These are phyloP conservation scores for Coniochaeta pulveracea DNA, from an alignment of 2,329 filamentous ascomycete genomes.

Conservation along the genomic window DNA sequence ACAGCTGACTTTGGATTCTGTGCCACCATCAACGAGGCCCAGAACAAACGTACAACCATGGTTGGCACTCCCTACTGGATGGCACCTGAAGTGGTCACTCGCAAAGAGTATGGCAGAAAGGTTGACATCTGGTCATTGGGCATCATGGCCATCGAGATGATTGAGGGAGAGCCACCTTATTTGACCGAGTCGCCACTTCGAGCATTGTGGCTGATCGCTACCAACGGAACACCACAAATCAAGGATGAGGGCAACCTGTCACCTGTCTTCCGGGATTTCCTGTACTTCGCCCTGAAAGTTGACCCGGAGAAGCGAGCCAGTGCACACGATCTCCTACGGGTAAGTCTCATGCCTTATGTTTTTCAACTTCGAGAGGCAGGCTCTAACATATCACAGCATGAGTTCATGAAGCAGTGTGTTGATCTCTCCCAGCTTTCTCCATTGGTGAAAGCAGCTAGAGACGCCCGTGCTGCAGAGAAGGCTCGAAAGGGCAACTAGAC, in stretches of 20 bases:
- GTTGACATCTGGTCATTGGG: slow-evolving; percentile 98
- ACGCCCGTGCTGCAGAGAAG: slow-evolving; percentile 78
- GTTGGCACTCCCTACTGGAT: slow-evolving; percentile 99
- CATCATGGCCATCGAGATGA: slow-evolving; percentile 99
- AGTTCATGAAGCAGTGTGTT: slow-evolving; percentile 69
- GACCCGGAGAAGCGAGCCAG: slow-evolving; percentile 95
- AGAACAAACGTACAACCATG: slow-evolving; percentile 98
- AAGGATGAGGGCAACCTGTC: slow-evolving; percentile 84
- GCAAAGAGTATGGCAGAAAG: slow-evolving; percentile 96
- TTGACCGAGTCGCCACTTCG: slow-evolving; percentile 88
- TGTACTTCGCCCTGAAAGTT: slow-evolving; percentile 88
- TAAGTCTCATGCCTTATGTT: slow-evolving; percentile 32
- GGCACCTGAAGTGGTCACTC: slow-evolving; percentile 94
- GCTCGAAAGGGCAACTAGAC: slow-evolving; percentile 47
- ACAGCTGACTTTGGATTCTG: slow-evolving; percentile 96
- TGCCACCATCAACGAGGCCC: slow-evolving; percentile 92
- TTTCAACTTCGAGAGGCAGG: slow-evolving; percentile 18
- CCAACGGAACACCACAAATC: slow-evolving; percentile 88
- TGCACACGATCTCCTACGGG: slow-evolving; percentile 84
- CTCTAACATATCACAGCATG: slow-evolving; percentile 43
- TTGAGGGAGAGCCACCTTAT: slow-evolving; percentile 95
- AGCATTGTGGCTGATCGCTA: slow-evolving; percentile 91
- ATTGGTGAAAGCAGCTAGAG: slow-evolving; percentile 73
- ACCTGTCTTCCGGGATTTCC: slow-evolving; percentile 77
- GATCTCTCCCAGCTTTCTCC: slow-evolving; percentile 70